Evolutionary conservation across 23 red algal species (phyloP), one percentile per base, ranked within the genome.

Genomic region (Gracilaria caudata): DNA sequence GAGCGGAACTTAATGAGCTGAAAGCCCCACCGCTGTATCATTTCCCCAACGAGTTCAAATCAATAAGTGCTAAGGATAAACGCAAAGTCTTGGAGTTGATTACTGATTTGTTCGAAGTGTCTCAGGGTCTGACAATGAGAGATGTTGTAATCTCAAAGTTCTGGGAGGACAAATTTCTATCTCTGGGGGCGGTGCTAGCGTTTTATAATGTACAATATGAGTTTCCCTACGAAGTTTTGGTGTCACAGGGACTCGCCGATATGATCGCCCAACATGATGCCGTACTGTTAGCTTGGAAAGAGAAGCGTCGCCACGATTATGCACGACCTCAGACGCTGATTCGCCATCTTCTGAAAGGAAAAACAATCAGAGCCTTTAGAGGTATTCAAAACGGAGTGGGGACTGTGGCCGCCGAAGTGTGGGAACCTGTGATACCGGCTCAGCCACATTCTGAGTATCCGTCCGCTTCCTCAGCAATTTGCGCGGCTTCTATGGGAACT

Each of bases 371-470:
- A 41, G 83, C 83, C 1, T 87, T 76, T 60, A 76, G 9, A 23
- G 40, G 43, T 3, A 71, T 64, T 40, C 25, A 14, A 20, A 41
- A 78, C 13, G 83, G 83, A 60, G 68, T 87, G 21, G 29, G 68
- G 26, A 11, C 9, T 4, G 72, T 87, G 0, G 40, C 21, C 12
- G 68, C 56, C 19, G 83, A 77, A 59, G 51, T 63, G 23, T 87
- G 83, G 83, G 83, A 87, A 25, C 72, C 83, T 21, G 51, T 78
- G 0, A 10, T 87, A 26, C 45, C 45, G 33, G 45, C 55, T 21
- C 68, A 77, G 28, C 83, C 83, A 57, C 83, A 87, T 43, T 87
- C 83, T 24, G 83, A 87, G 46, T 87, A 75, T 68, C 83, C 83
- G 7, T 87, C 83, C 0, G 83, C 83, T 46, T 71, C 58, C 21